Percentiles rank a stretch among this genome's conserved stretches.
Evolutionary conservation across 75 land plant species (phyloP).

Genomic region (Sequoiadendron giganteum): DNA sequence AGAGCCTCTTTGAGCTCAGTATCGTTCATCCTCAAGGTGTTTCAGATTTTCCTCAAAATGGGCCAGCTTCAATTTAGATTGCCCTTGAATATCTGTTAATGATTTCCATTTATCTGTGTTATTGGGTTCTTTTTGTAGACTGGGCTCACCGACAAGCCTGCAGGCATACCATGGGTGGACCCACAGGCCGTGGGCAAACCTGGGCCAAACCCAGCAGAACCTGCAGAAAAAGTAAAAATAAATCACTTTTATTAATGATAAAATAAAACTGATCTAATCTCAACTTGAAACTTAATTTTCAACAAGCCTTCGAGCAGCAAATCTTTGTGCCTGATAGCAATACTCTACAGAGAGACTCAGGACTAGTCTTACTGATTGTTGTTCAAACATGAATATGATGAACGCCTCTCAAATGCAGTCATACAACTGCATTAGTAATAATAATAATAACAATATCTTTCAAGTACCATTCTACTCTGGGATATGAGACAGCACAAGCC

Average conservation of each 20-base stretch:
- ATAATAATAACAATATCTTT: background rate
- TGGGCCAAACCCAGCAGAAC: too few species aligned
- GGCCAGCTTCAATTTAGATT: background rate
- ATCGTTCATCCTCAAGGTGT: background rate
- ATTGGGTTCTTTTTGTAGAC: background rate
- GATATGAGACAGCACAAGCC: background rate
- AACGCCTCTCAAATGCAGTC: background rate
- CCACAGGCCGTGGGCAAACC: too few species aligned
- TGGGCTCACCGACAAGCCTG: too few species aligned
- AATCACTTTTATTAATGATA: too few species aligned
- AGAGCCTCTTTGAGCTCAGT: background rate
- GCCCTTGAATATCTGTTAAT: background rate
- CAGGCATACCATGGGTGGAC: too few species aligned
- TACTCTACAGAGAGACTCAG: too few species aligned
- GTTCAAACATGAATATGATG: background rate
- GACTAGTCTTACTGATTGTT: background rate
- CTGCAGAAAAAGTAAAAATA: too few species aligned
- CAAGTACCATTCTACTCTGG: background rate
- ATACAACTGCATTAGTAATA: background rate
- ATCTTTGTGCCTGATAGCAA: background rate
- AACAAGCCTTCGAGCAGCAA: background rate
- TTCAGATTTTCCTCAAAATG: background rate
- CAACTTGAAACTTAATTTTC: background rate
- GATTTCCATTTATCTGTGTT: background rate
- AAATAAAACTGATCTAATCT: too few species aligned